Conservation (phyloP, 179 eudicot species). For the Vitellaria paradoxa region DNA sequence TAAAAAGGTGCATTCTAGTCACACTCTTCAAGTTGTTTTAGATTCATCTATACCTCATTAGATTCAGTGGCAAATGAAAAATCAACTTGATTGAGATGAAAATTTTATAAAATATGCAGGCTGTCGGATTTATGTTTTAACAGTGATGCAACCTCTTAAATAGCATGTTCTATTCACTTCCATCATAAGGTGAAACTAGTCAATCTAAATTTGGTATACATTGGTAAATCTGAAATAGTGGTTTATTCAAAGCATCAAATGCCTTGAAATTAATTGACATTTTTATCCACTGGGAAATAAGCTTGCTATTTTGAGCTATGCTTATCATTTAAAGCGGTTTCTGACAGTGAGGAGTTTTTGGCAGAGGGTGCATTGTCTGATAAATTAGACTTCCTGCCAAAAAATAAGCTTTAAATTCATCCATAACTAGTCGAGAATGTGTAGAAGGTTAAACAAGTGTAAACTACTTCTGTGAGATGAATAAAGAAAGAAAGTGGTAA, state of each 20-base stretch:
- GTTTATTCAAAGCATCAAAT: too few relatives aligned
- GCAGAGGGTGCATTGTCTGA: not conserved
- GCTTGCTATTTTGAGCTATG: not conserved
- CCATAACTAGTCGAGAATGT: not conserved
- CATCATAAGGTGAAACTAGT: too few relatives aligned
- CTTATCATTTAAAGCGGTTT: not conserved
- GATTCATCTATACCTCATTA: too few relatives aligned
- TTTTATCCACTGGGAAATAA: not conserved
- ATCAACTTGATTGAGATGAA: too few relatives aligned
- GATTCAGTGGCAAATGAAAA: too few relatives aligned
- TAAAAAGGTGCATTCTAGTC: too few relatives aligned
- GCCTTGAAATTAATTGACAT: not conserved
- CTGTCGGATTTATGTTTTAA: too few relatives aligned
- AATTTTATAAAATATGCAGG: too few relatives aligned
- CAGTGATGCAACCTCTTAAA: too few relatives aligned
- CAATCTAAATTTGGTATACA: not conserved
- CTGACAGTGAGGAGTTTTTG: not conserved
- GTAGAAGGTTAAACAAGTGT: not conserved
- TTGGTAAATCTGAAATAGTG: not conserved
- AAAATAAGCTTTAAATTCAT: not conserved
- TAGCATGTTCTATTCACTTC: too few relatives aligned
- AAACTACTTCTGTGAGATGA: not conserved
- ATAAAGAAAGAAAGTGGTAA: not conserved
- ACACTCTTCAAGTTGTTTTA: too few relatives aligned
- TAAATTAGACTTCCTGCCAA: not conserved